A percentile compares a stretch with the other conserved stretches of the same genome.
Evolutionary conservation across 805 yeast species (phyloP).

Genomic region (Candida piceae): DNA sequence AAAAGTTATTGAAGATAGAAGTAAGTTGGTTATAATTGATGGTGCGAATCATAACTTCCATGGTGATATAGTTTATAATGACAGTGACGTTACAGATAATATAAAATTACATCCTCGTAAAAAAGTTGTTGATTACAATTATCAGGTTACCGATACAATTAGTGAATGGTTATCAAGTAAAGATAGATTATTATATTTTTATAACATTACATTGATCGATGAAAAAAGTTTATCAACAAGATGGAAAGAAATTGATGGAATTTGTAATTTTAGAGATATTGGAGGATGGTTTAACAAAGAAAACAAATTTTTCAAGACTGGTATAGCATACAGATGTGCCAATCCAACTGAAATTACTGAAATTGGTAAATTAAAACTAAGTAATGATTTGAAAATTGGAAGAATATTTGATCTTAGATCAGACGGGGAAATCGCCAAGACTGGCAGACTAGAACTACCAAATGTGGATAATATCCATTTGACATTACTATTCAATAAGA

Average conservation of each 20-base stretch:
- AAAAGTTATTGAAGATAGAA: conserved; percentile 52
- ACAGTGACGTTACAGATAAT: too few relatives aligned
- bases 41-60: conserved; percentile 80
- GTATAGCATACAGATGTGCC: conserved; percentile 60
- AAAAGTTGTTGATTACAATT: conserved; percentile 52
- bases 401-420: conserved; percentile 68
- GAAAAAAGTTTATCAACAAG: conserved; percentile 81
- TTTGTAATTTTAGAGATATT: conserved; percentile 69
- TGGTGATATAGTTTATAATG: conserved; percentile 40
- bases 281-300: conserved; percentile 63
- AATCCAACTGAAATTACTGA: conserved; percentile 47
- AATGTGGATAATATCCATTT: conserved; percentile 46
- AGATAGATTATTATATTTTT: conserved; percentile 50
- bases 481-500: conserved; percentile 50
- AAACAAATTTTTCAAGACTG: conserved; percentile 43
- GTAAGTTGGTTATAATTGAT: conserved; percentile 51
- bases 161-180: conserved; percentile 42
- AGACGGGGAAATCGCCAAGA: conserved; percentile 43
- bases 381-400: conserved; percentile 40
- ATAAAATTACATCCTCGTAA: conserved; percentile 32
- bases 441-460: conserved; percentile 41
- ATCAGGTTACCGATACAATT: conserved; percentile 44
- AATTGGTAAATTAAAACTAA: conserved; percentile 39
- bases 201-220: conserved; percentile 24
- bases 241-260: conserved; percentile 61